Base-by-base conservation (phyloP, 129 eudicot genomes). In the Helichrysum umbraculigerum region DNA sequence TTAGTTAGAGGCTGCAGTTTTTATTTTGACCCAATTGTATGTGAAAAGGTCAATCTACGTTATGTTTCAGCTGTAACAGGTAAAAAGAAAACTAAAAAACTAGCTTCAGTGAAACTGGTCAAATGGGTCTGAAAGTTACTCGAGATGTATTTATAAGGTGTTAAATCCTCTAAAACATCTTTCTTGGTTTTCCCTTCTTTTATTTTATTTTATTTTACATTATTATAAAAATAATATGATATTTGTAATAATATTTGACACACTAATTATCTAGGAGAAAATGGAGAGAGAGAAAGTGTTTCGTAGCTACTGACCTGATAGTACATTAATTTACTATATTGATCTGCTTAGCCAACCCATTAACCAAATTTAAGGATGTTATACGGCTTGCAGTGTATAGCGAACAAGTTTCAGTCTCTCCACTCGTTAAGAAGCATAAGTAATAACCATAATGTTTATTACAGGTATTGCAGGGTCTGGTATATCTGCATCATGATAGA, bases 381-480 rank as follows among this genome's bases (percentile, higher is more conserved):
- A 25, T 25, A 25, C 1, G 28, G 28, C 1, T 59, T 59, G 30
- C 32, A 11, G 14, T 59, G 33, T 21, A 19, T 22, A 22, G 33
- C 33, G 8, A 59, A 59, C 65, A 59, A 16, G 22, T 59, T 22
- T 59, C 4, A 1, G 14, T 42, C 50, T 9, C 50, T 56, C 61
- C 21, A 56, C 60, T 6, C 22, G 9, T 16, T n/a, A 0, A 16
- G 21, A 54, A n/a, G 9, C 61, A 56, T 56, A 54, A 6, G 12
- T 9, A 54, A 67, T 67, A 17, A 67, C 7, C n/a, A 35, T 7
- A 7, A 28, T 71, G 51, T 71, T 52, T 33, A 57, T 75, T 81
- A 57, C 85, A 94, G 98, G 98, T 94, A 75, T 84, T 94, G 75
- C 88, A 88, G 73, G 97, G 98, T 63, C 96, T 94, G 29, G 90